A percentile compares a stretch with the other conserved stretches of the same genome.
Evolutionary conservation across 2,329 filamentous ascomycete genomes (phyloP).

Genomic region (Microsporum audouinii): DNA sequence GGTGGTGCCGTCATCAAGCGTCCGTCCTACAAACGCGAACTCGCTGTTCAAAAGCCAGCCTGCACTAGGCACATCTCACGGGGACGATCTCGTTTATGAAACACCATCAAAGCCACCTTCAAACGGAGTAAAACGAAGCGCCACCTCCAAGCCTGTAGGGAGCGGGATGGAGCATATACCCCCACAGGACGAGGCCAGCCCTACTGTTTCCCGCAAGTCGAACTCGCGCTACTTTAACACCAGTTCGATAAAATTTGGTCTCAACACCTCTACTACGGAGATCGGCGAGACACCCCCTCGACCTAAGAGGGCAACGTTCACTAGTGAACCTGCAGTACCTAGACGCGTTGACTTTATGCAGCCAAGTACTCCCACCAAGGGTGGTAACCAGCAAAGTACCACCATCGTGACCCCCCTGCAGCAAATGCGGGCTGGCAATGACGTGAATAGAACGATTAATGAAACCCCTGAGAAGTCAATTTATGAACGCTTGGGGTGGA

Average conservation of each 20-base stretch:
- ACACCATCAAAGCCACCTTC: conserved; percentile 26
- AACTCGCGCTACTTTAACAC: not conserved
- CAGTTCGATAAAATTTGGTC: not conserved
- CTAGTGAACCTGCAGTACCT: not conserved
- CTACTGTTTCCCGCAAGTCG: conserved; percentile 7
- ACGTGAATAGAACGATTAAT: not conserved
- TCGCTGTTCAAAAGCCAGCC: not conserved
- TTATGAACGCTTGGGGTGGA: conserved; percentile 36
- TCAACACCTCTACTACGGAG: not conserved
- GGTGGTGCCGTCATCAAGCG: not conserved
- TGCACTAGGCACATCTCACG: not conserved
- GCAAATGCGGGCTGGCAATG: not conserved
- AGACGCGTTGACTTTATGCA: not conserved
- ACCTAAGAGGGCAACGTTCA: not conserved
- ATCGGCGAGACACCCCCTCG: not conserved
- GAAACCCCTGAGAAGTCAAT: conserved; percentile 30
- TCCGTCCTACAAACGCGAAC: not conserved
- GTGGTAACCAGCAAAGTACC: not conserved
- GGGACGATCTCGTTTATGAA: conserved; percentile 19
- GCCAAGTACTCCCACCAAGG: not conserved
- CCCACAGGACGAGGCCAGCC: conserved; percentile 3
- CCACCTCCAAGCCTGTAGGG: not conserved
- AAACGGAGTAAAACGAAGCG: not conserved
- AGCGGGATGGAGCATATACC: not conserved
- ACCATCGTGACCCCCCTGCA: not conserved